phyloP scores from a whole-genome alignment of 768 basidiomycete species.

The Candolleomyces aberdarensis region DNA sequence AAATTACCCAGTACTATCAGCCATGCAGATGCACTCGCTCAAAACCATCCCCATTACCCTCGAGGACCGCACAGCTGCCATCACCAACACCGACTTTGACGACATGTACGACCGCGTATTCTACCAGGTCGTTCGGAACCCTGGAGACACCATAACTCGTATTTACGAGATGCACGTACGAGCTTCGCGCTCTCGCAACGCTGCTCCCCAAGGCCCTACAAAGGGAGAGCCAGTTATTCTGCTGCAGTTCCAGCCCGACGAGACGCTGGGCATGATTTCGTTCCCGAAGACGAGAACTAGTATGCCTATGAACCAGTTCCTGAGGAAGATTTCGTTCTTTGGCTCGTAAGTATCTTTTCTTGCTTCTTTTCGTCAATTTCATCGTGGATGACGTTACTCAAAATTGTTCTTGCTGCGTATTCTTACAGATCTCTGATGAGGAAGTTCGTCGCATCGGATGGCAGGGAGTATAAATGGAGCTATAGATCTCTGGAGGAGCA shows the following conservation, averaged over 20 bases:
- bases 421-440: conserved; percentile 56
- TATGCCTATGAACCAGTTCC: conserved; percentile 61
- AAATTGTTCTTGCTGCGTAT: conserved; percentile 3
- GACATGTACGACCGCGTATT: conserved; percentile 78
- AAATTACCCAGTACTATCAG: background rate
- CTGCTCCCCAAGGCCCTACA: conserved; percentile 37
- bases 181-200: conserved; percentile 56
- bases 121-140: conserved; percentile 54
- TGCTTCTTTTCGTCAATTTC: conserved; percentile 4
- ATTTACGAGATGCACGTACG: conserved; percentile 68
- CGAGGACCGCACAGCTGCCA: conserved; percentile 64
- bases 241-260: conserved; percentile 58
- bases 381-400: background rate
- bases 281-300: conserved; percentile 42
- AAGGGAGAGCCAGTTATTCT: conserved; percentile 49
- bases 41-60: conserved; percentile 48
- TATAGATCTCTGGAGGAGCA: conserved; percentile 52
- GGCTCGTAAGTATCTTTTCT: conserved; percentile 52
- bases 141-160: conserved; percentile 43
- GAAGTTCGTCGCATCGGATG: conserved; percentile 68
- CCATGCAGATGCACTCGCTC: conserved; percentile 6
- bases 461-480: conserved; percentile 69
- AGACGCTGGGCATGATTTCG: conserved; percentile 57
- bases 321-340: conserved; percentile 62
- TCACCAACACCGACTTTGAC: conserved; percentile 62